Base-by-base conservation (phyloP, 179 eudicot genomes). In the Carnegiea gigantea region DNA sequence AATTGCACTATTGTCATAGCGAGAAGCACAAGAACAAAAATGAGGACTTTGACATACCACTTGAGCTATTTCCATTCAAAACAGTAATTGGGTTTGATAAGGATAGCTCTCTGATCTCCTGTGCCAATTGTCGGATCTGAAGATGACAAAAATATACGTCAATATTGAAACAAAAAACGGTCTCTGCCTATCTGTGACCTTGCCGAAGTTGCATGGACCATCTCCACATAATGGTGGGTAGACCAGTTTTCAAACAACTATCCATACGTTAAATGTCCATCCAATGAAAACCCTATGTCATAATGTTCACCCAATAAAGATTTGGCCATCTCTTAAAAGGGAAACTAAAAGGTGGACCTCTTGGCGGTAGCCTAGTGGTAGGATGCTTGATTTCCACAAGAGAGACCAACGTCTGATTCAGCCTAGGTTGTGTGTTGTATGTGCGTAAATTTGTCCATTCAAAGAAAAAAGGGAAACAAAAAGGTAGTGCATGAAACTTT, bases 61-160 rank as follows among this genome's bases (percentile, higher is more conserved):
- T 84, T 4, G 97, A 92, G 48, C 84, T 80, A 77, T 81, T 87
- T 28, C 95, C 95, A 81, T 91, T 93, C 72, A 86, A 84, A 53
- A 93, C 85, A 70, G 94, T 87, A 68, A 95, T 86, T 48, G 94
- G 98, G 84, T 86, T 90, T 24, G 94, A 85, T 81, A 87, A 77
- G 53, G 97, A 89, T 71, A 93, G 83, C 82, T 88, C 95, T 84
- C 92, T 88, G 78, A 95, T 92, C 88, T 95, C 98, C 85, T 90
- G 88, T 44, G 98, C 95, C 87, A 95, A 84, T 85, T 91, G 92
- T 44, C 95, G 95, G 81, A 93, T 88, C 98, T 95, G 88, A 83
- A 85, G 43, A 57, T 36, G 85, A 85, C 67, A 79, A 62, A 71
- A 83, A 70, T 20, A 70, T 12, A 54, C 72, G 38, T 81, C 24